These are phyloP conservation scores for Fusarium haematococcum DNA, from an alignment of 2,329 filamentous ascomycete genomes.

Conservation along the genomic window DNA sequence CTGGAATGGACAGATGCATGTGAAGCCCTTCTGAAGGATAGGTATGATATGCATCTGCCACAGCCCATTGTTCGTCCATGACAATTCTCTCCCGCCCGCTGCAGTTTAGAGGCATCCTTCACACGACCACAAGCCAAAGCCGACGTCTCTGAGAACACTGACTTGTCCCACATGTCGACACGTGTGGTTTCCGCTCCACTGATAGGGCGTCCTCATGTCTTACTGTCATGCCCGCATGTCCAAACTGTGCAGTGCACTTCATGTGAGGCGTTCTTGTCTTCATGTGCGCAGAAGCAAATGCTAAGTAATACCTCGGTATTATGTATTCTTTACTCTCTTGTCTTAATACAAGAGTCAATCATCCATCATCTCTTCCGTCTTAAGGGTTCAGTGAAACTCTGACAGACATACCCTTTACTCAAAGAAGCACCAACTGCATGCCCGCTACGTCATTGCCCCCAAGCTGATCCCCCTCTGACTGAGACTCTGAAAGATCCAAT, in stretches of 20 bases:
- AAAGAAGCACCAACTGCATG: constrained; percentile 20
- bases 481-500: background rate
- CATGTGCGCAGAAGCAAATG: constrained; percentile 15
- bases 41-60: background rate
- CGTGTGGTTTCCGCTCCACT: constrained; percentile 15
- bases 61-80: background rate
- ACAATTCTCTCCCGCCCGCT: background rate
- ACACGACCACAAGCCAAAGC: constrained; percentile 3
- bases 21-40: constrained; percentile 17
- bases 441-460: constrained; percentile 27
- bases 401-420: constrained; percentile 15
- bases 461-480: background rate
- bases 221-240: background rate
- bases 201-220: constrained; percentile 2
- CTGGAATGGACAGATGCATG: constrained; percentile 17
- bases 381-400: background rate
- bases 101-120: constrained; percentile 1
- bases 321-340: background rate
- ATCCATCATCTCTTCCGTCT: background rate
- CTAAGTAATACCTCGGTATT: background rate
- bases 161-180: constrained; percentile 7
- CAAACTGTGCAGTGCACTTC: background rate
- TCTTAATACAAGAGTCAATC: background rate
- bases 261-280: background rate
- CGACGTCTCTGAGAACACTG: background rate